These are phyloP conservation scores for Euphorbia celastroides DNA, from an alignment of 441 rosid species.

Conservation along the genomic window DNA sequence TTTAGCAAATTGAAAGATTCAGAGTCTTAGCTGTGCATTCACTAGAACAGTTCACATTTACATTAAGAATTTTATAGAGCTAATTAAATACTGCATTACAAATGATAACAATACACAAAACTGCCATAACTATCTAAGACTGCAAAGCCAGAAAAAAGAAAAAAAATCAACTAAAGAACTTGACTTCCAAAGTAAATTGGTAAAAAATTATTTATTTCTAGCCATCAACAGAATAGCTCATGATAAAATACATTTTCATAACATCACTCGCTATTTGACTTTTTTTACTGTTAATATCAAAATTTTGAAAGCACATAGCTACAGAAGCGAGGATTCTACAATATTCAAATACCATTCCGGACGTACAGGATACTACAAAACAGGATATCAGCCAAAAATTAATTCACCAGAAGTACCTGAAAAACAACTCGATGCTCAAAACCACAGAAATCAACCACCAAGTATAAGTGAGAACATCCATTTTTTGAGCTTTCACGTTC, in stretches of 20 bases:
- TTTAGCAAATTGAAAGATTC: background rate
- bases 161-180: background rate
- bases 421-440: constrained; percentile 96
- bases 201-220: background rate
- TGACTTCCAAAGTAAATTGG: background rate
- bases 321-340: constrained; percentile 4
- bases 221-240: background rate
- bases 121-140: background rate
- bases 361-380: constrained; percentile 1
- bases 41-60: background rate
- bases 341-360: constrained; percentile 1
- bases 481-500: constrained; percentile 64
- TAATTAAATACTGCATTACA: background rate
- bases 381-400: background rate
- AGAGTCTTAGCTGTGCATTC: background rate
- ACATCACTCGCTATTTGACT: constrained; percentile 1
- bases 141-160: background rate
- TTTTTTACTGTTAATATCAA: background rate
- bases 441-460: constrained; percentile 85
- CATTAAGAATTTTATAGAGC: background rate
- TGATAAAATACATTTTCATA: background rate
- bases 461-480: constrained; percentile 71
- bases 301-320: background rate
- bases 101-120: background rate
- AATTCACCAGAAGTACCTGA: constrained; percentile 52